phyloP scores from a whole-genome alignment of 2,329 filamentous ascomycete genomes.

The Xylaria sp. region DNA sequence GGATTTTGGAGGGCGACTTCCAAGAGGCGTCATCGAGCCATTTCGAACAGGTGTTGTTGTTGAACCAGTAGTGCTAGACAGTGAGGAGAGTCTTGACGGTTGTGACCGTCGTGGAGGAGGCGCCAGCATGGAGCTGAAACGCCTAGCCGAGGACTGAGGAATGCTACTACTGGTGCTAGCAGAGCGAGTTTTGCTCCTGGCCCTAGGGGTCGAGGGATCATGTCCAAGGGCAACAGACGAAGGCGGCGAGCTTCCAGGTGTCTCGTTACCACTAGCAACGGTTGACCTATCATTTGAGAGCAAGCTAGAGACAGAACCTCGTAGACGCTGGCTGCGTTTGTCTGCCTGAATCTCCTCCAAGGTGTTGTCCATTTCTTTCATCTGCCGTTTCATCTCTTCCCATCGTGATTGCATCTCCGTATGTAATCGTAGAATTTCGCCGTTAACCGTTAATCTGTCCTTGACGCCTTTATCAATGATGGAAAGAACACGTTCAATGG shows the following conservation, averaged over 20 bases:
- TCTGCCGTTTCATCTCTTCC: constrained; percentile 68
- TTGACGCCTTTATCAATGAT: constrained; percentile 96
- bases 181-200: constrained; percentile 43
- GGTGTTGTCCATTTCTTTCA: constrained; percentile 67
- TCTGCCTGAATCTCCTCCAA: constrained; percentile 67
- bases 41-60: constrained; percentile 36
- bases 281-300: constrained; percentile 75
- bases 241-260: constrained; percentile 61
- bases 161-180: constrained; percentile 43
- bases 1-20: constrained; percentile 40
- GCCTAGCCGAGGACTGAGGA: constrained; percentile 36
- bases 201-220: constrained; percentile 42
- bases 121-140: constrained; percentile 44
- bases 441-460: constrained; percentile 92
- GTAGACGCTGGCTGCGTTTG: constrained; percentile 65
- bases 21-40: constrained; percentile 47
- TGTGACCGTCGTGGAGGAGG: constrained; percentile 40
- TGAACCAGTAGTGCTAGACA: constrained; percentile 32
- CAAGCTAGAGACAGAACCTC: constrained; percentile 91
- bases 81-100: constrained; percentile 42
- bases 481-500: constrained; percentile 82
- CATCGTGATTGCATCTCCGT: constrained; percentile 81
- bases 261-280: constrained; percentile 62
- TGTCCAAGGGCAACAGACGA: constrained; percentile 54
- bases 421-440: constrained; percentile 83